Evolutionary conservation across 345 rosid species (phyloP), one percentile per base, ranked within the genome.

Genomic region (Eutrema heterophyllum): DNA sequence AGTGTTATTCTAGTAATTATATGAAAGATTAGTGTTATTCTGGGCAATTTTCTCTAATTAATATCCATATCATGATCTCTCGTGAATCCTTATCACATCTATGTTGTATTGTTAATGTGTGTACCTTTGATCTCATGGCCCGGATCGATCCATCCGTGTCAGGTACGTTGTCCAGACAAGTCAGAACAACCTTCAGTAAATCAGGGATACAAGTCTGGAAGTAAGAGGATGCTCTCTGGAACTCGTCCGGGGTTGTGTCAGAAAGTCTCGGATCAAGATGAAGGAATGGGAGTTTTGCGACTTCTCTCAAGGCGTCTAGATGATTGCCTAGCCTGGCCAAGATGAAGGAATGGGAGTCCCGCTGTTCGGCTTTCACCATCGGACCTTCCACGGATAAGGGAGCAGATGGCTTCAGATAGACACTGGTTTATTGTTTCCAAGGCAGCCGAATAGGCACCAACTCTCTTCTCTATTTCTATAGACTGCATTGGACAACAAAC

Each of bases 101-200:
- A 6, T 69, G 60, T 52, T 21, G 13, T 44, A 38, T 10, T 36
- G 71, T 24, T 35, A 33, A n/a, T n/a, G n/a, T 24, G n/a, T 73
- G 51, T 83, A 83, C 97, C 97, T 94, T 94, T 29, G 96, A 82
- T 77, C 91, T 89, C 91, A 94, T 79, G 57, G 86, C 86, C 9
- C 88, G 86, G 49, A 89, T 90, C 0, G 96, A 84, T 62, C 96
- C 96, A 75, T 94, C 98, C n/a, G 89, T 68, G 75, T 91, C 97
- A 13, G 88, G 46, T 58, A 88, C 89, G 58, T 87, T 86, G 69
- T 94, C 97, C 76, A 89, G 76, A 79, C 96, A 89, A 43, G 87
- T 87, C 68, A 94, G 80, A 63, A 91, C 84, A 57, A 86, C 87
- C 72, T 81, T 91, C 61, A 91, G 78, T 55, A 94, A 82, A 73